phyloP scores from a whole-genome alignment of 306 rosid species.

The Hippophae tibetana region DNA sequence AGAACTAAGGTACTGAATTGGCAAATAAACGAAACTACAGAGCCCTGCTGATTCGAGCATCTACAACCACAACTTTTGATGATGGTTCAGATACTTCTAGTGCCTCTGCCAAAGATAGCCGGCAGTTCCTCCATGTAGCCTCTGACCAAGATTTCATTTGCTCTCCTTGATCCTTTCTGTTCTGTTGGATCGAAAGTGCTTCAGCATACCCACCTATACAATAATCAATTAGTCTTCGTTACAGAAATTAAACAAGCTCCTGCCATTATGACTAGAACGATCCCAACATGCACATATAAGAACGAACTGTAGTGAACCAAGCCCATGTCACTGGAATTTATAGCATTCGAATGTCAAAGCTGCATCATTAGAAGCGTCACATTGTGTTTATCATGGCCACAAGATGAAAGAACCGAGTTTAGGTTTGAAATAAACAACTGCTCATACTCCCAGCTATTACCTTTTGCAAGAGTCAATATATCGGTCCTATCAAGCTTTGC shows the following conservation, averaged over 20 bases:
- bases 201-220: conserved; percentile 68
- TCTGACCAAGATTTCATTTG: conserved; percentile 50
- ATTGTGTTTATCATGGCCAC: neutral
- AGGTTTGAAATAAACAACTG: neutral
- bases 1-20: neutral
- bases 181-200: conserved; percentile 59
- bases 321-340: too few species aligned
- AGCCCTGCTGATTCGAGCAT: conserved; percentile 59
- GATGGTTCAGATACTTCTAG: conserved; percentile 42
- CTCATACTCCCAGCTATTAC: conserved; percentile 34
- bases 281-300: too few species aligned
- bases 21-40: conserved; percentile 24
- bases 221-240: too few species aligned
- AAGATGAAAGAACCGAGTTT: neutral
- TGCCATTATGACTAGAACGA: too few species aligned
- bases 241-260: too few species aligned
- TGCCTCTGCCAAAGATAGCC: conserved; percentile 63
- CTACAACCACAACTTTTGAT: conserved; percentile 37
- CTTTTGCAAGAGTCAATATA: conserved; percentile 75
- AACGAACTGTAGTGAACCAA: too few species aligned
- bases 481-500: conserved; percentile 37
- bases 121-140: conserved; percentile 46
- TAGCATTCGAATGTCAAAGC: too few species aligned
- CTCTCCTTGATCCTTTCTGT: conserved; percentile 66
- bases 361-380: too few species aligned